phyloP scores from a whole-genome alignment of 2,329 filamentous ascomycete genomes.

The Penicillium sp. region DNA sequence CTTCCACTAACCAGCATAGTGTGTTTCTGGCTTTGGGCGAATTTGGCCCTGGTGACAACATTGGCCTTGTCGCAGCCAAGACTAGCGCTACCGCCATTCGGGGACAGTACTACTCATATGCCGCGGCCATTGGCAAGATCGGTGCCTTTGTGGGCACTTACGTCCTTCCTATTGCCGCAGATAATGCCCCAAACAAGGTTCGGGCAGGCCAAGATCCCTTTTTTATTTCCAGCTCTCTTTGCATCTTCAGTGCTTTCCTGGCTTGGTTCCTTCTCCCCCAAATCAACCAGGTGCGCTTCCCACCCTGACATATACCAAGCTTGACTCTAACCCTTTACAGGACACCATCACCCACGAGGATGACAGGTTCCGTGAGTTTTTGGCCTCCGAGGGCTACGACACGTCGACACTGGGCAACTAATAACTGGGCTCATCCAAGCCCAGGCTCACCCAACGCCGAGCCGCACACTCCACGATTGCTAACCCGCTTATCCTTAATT shows the following conservation, averaged over 20 bases:
- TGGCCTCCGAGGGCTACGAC: constrained; percentile 76
- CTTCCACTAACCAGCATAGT: constrained; percentile 25
- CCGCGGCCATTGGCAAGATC: constrained; percentile 48
- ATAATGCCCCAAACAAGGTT: constrained; percentile 55
- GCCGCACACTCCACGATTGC: background rate
- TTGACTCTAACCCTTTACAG: constrained; percentile 38
- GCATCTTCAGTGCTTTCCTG: constrained; percentile 70
- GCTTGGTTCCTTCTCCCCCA: constrained; percentile 70
- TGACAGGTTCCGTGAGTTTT: constrained; percentile 68
- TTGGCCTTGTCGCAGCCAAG: constrained; percentile 82
- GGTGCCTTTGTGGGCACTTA: constrained; percentile 81
- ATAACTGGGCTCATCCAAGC: background rate
- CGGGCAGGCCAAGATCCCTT: constrained; percentile 81
- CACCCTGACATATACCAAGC: background rate
- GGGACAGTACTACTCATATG: constrained; percentile 66
- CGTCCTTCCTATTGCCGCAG: constrained; percentile 71
- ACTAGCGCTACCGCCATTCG: constrained; percentile 85
- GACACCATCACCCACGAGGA: constrained; percentile 84
- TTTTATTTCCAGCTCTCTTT: constrained; percentile 77
- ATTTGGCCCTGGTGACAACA: constrained; percentile 86
- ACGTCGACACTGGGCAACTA: constrained; percentile 55
- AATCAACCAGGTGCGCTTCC: constrained; percentile 58
- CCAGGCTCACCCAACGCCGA: background rate
- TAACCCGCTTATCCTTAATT: background rate
- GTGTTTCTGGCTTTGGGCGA: constrained; percentile 78